phyloP scores from a whole-genome alignment of 345 rosid genomes.

The Moringa oleifera region DNA sequence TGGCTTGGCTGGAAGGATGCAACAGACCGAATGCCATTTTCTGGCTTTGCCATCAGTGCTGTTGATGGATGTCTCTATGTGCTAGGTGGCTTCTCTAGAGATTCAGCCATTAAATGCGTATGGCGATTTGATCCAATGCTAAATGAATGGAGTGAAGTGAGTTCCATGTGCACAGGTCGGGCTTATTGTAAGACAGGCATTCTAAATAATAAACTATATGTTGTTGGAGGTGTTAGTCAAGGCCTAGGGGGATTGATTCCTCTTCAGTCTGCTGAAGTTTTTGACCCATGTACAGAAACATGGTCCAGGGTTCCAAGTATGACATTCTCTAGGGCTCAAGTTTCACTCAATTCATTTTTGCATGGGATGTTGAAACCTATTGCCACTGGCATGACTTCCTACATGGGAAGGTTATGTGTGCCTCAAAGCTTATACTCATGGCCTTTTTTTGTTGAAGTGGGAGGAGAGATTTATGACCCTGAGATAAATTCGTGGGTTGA shows the following conservation, averaged over 20 bases:
- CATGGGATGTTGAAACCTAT: conserved; percentile 78
- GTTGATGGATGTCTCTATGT: conserved; percentile 81
- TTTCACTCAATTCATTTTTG: conserved; percentile 69
- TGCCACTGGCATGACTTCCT: conserved; percentile 90
- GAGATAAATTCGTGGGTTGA: conserved; percentile 66
- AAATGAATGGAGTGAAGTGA: conserved; percentile 71
- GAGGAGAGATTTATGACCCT: conserved; percentile 86
- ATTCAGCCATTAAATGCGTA: conserved; percentile 55
- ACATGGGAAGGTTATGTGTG: conserved; percentile 75
- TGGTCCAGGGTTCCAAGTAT: conserved; percentile 84
- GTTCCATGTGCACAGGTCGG: conserved; percentile 62
- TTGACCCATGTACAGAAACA: conserved; percentile 44
- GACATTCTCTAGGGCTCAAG: conserved; percentile 81
- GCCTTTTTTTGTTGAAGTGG: conserved; percentile 94
- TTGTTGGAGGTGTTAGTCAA: conserved; percentile 79
- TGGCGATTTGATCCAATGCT: conserved; percentile 67
- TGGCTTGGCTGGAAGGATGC: conserved; percentile 61
- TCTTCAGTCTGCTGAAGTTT: conserved; percentile 87
- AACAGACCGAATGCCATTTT: conserved; percentile 48
- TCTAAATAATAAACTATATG: conserved; percentile 70
- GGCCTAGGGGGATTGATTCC: conserved; percentile 63
- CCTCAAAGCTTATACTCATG: conserved; percentile 86
- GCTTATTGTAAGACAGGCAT: conserved; percentile 81
- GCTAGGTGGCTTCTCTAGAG: conserved; percentile 69
- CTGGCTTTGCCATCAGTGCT: conserved; percentile 75